These are phyloP conservation scores for Candida sonorensis DNA, from an alignment of 805 yeast genomes.

Conservation along the genomic window DNA sequence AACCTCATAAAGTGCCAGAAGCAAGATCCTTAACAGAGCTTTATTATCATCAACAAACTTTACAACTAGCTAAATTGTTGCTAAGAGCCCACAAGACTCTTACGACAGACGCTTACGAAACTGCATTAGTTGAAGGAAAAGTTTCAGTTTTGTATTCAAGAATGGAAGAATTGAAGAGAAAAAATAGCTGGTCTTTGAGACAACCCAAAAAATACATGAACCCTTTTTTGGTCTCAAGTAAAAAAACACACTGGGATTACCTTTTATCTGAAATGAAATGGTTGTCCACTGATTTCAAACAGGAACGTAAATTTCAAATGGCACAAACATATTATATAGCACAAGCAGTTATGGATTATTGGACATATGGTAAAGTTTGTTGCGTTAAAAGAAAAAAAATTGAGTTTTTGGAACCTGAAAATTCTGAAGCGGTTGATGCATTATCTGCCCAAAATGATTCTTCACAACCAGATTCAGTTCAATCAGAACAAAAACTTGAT, in stretches of 20 bases:
- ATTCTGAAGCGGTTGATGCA: background rate
- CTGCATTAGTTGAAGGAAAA: conserved; percentile 83
- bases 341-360: conserved; percentile 67
- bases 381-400: conserved; percentile 53
- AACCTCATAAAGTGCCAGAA: conserved; percentile 49
- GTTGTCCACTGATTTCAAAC: conserved; percentile 74
- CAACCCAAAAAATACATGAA: conserved; percentile 72
- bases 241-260: conserved; percentile 64
- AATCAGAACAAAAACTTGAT: too few species aligned
- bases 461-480: too few species aligned
- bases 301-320: conserved; percentile 59
- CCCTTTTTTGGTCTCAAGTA: conserved; percentile 42
- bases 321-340: conserved; percentile 68
- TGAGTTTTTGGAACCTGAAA: conserved; percentile 14
- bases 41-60: conserved; percentile 79
- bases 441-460: too few species aligned
- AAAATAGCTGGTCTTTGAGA: conserved; percentile 83
- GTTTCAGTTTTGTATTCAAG: conserved; percentile 84
- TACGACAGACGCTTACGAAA: conserved; percentile 78
- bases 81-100: conserved; percentile 83
- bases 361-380: conserved; percentile 66
- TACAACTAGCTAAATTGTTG: conserved; percentile 74
- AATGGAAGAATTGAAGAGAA: conserved; percentile 84
- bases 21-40: conserved; percentile 75
- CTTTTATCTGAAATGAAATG: conserved; percentile 74